Percentiles rank a stretch among this genome's conserved stretches.
phyloP scores from a whole-genome alignment of 2,329 filamentous ascomycete genomes.

The Pseudogymnoascus verrucosus region DNA sequence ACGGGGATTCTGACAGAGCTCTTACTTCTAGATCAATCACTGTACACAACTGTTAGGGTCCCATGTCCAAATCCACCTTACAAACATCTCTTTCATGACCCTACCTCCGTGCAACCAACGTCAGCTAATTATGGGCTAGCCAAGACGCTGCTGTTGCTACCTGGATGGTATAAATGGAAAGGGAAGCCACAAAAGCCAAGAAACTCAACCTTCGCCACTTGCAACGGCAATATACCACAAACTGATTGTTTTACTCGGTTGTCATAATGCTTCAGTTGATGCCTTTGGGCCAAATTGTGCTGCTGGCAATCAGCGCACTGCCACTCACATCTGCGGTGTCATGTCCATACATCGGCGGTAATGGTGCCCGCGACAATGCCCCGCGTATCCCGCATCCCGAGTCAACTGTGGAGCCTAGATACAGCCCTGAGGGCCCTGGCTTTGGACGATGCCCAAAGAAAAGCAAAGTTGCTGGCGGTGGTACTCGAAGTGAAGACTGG shows the following conservation, averaged over 20 bases:
- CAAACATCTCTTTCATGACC: not conserved
- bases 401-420: constrained; percentile 3
- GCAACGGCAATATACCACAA: not conserved
- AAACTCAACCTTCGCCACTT: not conserved
- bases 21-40: not conserved
- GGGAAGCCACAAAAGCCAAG: not conserved
- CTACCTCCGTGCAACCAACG: not conserved
- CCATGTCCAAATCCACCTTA: not conserved
- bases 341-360: not conserved
- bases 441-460: constrained; percentile 20
- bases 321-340: not conserved
- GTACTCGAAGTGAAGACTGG: constrained; percentile 48
- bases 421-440: not conserved
- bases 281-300: not conserved
- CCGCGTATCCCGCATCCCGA: not conserved
- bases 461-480: constrained; percentile 33
- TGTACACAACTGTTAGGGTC: not conserved
- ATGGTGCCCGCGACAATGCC: not conserved
- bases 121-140: not conserved
- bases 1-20: not conserved
- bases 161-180: not conserved
- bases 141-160: not conserved
- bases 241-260: not conserved
- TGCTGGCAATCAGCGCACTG: not conserved
- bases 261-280: not conserved